A percentile compares a stretch with the other conserved stretches of the same genome.
Conservation (phyloP, 2,329 filamentous ascomycete genomes). For the Aureobasidium sp. region DNA sequence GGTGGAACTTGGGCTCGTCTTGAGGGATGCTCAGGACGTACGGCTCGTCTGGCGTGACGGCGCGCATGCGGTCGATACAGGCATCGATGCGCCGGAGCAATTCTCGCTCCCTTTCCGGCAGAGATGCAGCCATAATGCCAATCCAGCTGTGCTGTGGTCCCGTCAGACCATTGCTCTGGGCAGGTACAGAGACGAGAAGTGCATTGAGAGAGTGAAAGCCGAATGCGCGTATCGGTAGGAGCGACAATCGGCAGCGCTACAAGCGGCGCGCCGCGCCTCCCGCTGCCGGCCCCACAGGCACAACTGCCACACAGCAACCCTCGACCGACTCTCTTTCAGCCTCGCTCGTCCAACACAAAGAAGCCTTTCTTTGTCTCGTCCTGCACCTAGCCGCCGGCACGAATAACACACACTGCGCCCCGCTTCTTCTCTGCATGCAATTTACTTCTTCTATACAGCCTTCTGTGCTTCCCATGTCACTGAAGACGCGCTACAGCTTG, state of each 20-base stretch:
- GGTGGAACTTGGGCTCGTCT: slow-evolving; percentile 33
- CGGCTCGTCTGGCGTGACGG: slow-evolving; percentile 33
- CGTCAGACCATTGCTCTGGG: neutral
- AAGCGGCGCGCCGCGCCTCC: neutral
- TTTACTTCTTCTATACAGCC: neutral
- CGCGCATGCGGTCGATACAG: slow-evolving; percentile 35
- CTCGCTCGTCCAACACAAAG: neutral
- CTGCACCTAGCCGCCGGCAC: slow-evolving; percentile 1
- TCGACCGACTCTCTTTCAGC: neutral
- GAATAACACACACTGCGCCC: neutral
- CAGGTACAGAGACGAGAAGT: neutral
- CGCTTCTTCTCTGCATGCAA: slow-evolving; percentile 2
- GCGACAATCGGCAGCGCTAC: neutral
- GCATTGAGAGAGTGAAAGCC: neutral
- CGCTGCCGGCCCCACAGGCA: neutral
- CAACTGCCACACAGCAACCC: neutral
- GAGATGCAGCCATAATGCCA: slow-evolving; percentile 2
- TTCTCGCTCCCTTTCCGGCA: neutral
- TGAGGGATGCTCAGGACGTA: slow-evolving; percentile 42
- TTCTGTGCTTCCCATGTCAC: neutral
- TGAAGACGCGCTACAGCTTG: neutral
- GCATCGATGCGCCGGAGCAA: slow-evolving; percentile 24
- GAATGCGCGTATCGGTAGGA: neutral
- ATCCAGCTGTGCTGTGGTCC: neutral
- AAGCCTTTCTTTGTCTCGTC: neutral